These are phyloP conservation scores for Xylariales sp. DNA, from an alignment of 2,329 filamentous ascomycete genomes.

Conservation along the genomic window DNA sequence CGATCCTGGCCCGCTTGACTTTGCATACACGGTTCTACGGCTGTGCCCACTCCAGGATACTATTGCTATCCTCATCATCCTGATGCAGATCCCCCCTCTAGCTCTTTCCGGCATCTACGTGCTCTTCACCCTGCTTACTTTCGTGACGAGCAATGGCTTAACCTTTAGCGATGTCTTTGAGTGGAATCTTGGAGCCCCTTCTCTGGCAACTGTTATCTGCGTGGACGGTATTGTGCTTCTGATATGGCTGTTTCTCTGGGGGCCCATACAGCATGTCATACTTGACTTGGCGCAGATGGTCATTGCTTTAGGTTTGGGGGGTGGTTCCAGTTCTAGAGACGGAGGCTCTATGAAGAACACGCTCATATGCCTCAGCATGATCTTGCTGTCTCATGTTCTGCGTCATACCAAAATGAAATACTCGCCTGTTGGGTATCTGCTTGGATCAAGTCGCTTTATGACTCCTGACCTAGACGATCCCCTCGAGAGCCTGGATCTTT, in stretches of 20 bases:
- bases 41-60: conserved; percentile 94
- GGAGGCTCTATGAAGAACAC: conserved; percentile 76
- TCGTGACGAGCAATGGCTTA: conserved; percentile 83
- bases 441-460: conserved; percentile 61
- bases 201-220: conserved; percentile 83
- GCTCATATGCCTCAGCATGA: conserved; percentile 76
- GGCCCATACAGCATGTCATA: conserved; percentile 86
- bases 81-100: conserved; percentile 90
- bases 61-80: conserved; percentile 94
- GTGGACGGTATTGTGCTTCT: conserved; percentile 86
- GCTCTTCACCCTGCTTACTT: conserved; percentile 91
- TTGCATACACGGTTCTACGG: conserved; percentile 86
- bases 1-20: conserved; percentile 77
- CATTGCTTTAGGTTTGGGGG: conserved; percentile 89
- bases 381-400: conserved; percentile 66
- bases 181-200: conserved; percentile 85
- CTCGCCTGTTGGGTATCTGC: conserved; percentile 58
- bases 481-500: conserved; percentile 56
- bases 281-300: conserved; percentile 93
- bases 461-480: conserved; percentile 60
- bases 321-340: conserved; percentile 76
- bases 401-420: conserved; percentile 63
- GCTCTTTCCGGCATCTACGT: conserved; percentile 90
- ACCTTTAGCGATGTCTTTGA: conserved; percentile 94
- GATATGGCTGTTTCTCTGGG: conserved; percentile 89